Evolutionary conservation across 2,329 filamentous ascomycete genomes (phyloP), one percentile per base, ranked within the genome.

Genomic region (Fusarium ambrosium): DNA sequence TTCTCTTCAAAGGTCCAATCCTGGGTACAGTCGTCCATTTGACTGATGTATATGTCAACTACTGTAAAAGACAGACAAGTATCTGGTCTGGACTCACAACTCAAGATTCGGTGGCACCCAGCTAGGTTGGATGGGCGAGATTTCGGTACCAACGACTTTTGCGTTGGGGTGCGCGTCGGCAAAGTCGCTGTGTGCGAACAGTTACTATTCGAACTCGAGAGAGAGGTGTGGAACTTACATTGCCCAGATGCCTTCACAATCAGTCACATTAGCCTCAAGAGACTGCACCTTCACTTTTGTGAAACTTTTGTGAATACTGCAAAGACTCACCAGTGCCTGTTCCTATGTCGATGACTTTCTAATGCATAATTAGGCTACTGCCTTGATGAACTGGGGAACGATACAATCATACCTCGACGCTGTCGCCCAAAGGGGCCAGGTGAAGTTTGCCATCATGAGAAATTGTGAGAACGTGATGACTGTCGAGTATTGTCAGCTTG

Each of bases 1-100:
- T 66, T 41, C n/a, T 61, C 39, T 13, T 34, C 41, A 41, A 66
- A 61, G 22, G 64, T 53, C 64, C 64, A 66, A 10, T 60, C 55
- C 32, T 66, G 55, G 5, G 56, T 66, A n/a, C 64, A 66, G 39
- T 66, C 64, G 6, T 66, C 64, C 41, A 66, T 66, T 51, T 61
- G 64, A 34, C 64, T 66, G 13, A n/a, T 5, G 27, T 7, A 34
- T n/a, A 27, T 27, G 56, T 55, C 6, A 55, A 18, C 11, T 20
- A 18, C 27, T 32, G 18, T 20, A 55, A 32, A 53, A 7, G 6
- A 4, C 9, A 32, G 18, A 11, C 18, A 32, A 4, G 11, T 20
- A 5, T 4, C 27, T 11, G 8, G 11, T 10, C 37, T 8, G n/a
- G 13, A 63, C 61, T 63, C 22, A 63, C 45, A 63, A 63, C 27